phyloP scores from a whole-genome alignment of 208 protist genomes.

The Zelonia costaricensis region DNA sequence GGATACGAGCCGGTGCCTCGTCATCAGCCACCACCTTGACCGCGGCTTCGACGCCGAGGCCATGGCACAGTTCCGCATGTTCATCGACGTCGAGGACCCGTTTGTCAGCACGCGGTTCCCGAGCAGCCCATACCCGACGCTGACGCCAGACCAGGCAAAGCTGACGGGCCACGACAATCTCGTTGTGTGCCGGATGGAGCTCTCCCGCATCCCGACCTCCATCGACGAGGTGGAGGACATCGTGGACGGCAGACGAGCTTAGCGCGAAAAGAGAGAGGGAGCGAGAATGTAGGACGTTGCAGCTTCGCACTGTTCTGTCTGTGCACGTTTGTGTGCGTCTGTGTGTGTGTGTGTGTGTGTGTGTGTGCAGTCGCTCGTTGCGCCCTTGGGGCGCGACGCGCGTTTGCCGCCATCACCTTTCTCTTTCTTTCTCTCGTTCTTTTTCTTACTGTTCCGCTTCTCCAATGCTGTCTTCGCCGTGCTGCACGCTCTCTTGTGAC shows the following conservation, averaged over 20 bases:
- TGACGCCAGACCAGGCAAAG: conserved; percentile 28
- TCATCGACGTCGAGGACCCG: conserved; percentile 86
- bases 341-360: background rate
- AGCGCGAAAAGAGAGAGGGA: no score
- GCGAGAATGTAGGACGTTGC: no score
- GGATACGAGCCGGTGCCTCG: conserved; percentile 64
- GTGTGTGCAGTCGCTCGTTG: no score
- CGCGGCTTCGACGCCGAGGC: conserved; percentile 64
- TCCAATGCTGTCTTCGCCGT: no score
- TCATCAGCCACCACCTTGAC: conserved; percentile 82
- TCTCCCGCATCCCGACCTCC: conserved; percentile 58
- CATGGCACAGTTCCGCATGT: conserved; percentile 82
- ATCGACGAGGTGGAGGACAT: conserved; percentile 85
- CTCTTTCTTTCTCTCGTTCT: background rate
- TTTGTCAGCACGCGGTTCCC: conserved; percentile 69
- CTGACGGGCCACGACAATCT: conserved; percentile 38
- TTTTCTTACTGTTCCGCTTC: no score
- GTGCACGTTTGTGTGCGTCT: background rate
- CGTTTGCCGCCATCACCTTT: no score
- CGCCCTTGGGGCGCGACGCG: no score
- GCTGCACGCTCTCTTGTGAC: no score
- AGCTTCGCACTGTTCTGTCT: background rate
- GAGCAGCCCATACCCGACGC: conserved; percentile 46
- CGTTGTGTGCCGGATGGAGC: conserved; percentile 61
- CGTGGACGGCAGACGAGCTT: conserved; percentile 37